A percentile compares a stretch with the other conserved stretches of the same genome.
Conservation (phyloP, 169 alveolate species). For the Eimeria falciformis region DNA sequence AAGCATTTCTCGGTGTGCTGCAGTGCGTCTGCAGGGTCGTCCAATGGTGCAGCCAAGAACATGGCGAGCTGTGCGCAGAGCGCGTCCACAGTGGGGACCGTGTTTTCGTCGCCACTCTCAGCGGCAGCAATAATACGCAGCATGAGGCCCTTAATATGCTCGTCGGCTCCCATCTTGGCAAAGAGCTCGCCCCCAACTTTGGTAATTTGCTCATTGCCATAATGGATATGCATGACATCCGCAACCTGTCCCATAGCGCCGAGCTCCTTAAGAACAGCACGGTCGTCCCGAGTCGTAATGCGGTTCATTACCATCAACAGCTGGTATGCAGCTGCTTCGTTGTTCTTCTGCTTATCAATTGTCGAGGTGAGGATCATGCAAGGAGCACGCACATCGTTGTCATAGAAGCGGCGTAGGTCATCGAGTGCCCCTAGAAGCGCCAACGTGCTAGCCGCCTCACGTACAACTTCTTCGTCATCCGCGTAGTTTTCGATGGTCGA, state of each 20-base stretch:
- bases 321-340: constrained; percentile 64
- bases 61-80: constrained; percentile 89
- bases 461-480: constrained; percentile 69
- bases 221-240: constrained; percentile 89
- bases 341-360: constrained; percentile 75
- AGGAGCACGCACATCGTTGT: constrained; percentile 74
- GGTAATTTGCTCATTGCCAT: constrained; percentile 86
- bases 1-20: constrained; percentile 92
- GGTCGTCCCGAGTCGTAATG: constrained; percentile 70
- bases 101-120: constrained; percentile 85
- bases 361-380: constrained; percentile 73
- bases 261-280: constrained; percentile 70
- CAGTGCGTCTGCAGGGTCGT: constrained; percentile 92
- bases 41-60: constrained; percentile 91
- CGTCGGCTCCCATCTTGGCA: constrained; percentile 93
- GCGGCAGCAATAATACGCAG: constrained; percentile 87
- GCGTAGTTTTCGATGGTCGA: constrained; percentile 70
- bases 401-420: constrained; percentile 77
- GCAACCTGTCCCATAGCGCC: constrained; percentile 91
- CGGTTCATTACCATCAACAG: constrained; percentile 63
- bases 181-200: constrained; percentile 90
- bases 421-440: constrained; percentile 75
- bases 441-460: constrained; percentile 71
- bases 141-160: constrained; percentile 92
- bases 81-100: constrained; percentile 89